Conservation (phyloP, 1,284 basidiomycete genomes). For the Pascua guehoae region DNA sequence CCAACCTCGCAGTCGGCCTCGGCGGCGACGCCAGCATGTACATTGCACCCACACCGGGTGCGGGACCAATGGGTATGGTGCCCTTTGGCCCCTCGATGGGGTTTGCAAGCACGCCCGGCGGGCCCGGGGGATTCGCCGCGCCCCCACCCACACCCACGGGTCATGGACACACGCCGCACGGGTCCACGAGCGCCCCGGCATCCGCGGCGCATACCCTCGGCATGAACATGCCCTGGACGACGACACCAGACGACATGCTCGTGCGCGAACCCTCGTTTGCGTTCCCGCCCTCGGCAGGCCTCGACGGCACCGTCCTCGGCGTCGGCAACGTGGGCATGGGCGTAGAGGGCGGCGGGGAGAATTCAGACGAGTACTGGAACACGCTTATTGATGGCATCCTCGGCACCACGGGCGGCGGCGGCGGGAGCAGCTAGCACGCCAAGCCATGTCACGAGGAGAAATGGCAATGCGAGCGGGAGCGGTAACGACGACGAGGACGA, state of each 20-base stretch:
- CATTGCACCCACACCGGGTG: background rate
- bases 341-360: slow-evolving; percentile 20
- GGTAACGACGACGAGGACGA: background rate
- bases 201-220: too few relatives aligned
- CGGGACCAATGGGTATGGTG: background rate
- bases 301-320: slow-evolving; percentile 16
- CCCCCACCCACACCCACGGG: background rate
- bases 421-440: background rate
- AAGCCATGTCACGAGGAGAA: background rate
- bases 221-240: too few relatives aligned
- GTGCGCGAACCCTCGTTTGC: background rate
- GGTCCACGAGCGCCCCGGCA: too few relatives aligned
- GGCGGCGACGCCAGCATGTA: slow-evolving; percentile 2
- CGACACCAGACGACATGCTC: too few relatives aligned
- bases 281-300: slow-evolving; percentile 1
- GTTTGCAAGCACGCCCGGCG: background rate
- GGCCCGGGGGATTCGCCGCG: background rate
- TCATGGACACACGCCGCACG: background rate
- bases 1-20: slow-evolving; percentile 36
- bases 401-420: slow-evolving; percentile 8
- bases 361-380: slow-evolving; percentile 50
- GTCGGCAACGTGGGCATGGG: slow-evolving; percentile 1
- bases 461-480: background rate
- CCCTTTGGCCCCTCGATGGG: background rate
- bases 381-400: slow-evolving; percentile 42